These are phyloP conservation scores for Talaromyces sp. DNA, from an alignment of 2,329 filamentous ascomycete species.

Conservation along the genomic window DNA sequence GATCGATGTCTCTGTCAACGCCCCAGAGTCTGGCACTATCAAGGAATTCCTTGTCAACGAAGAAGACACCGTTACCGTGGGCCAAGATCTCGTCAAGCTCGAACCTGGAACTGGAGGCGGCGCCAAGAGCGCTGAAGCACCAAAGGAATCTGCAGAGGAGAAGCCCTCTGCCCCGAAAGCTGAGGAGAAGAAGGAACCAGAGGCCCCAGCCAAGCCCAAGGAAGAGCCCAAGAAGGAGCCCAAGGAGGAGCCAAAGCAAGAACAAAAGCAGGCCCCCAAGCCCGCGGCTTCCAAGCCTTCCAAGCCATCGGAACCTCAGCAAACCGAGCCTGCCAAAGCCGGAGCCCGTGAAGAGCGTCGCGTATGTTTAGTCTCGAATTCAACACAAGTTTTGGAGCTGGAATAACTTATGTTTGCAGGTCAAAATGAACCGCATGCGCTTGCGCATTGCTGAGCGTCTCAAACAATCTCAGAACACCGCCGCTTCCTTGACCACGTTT, in stretches of 20 bases:
- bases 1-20: conserved; percentile 97
- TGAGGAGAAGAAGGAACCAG: conserved; percentile 13
- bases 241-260: conserved; percentile 21
- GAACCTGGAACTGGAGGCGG: conserved; percentile 66
- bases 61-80: conserved; percentile 91
- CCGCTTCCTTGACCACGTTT: conserved; percentile 94
- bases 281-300: conserved; percentile 18
- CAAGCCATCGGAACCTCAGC: conserved; percentile 26
- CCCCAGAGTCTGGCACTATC: conserved; percentile 81
- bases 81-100: conserved; percentile 81
- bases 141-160: conserved; percentile 51
- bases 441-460: conserved; percentile 93
- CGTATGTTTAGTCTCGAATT: conserved; percentile 46
- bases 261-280: conserved; percentile 11
- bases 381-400: background rate
- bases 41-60: conserved; percentile 88
- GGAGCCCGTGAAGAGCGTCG: conserved; percentile 82
- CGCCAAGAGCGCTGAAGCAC: conserved; percentile 44
- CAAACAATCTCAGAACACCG: conserved; percentile 98
- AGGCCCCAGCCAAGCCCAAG: conserved; percentile 27
- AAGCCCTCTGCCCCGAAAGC: conserved; percentile 33
- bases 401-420: conserved; percentile 44
- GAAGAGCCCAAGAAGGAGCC: conserved; percentile 21
- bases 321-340: conserved; percentile 34
- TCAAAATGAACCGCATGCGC: conserved; percentile 99